phyloP scores from a whole-genome alignment of 176 grass and related monocot genomes.

The Cenchrus americanus region DNA sequence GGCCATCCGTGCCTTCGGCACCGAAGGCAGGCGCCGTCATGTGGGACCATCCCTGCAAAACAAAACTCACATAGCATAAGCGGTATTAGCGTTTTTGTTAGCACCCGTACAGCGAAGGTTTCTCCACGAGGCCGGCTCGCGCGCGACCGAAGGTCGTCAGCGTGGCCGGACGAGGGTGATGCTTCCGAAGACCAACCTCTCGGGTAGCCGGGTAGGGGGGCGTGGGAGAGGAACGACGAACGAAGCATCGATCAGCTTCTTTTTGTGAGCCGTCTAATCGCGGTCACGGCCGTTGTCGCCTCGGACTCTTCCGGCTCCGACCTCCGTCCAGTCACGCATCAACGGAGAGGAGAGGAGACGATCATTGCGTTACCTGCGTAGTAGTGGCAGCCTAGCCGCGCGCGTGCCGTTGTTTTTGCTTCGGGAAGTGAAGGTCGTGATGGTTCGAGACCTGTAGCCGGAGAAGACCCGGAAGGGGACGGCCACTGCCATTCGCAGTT shows the following conservation, averaged over 20 bases:
- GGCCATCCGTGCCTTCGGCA: too few relatives aligned
- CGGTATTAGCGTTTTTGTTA: too few relatives aligned
- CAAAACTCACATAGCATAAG: too few relatives aligned
- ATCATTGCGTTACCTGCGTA: neutral
- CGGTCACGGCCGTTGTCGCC: neutral
- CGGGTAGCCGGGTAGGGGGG: neutral
- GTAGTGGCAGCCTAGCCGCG: neutral
- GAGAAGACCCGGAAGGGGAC: neutral
- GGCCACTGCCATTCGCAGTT: neutral
- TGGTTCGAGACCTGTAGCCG: neutral
- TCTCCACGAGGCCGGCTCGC: too few relatives aligned
- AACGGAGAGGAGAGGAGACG: neutral
- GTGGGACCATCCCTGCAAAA: too few relatives aligned
- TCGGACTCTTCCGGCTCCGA: neutral
- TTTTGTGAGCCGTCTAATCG: conserved; percentile 2
- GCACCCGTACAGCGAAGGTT: too few relatives aligned
- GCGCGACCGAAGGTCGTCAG: too few relatives aligned
- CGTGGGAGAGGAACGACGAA: neutral
- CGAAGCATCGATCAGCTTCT: neutral
- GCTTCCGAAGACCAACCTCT: too few relatives aligned
- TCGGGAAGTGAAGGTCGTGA: neutral
- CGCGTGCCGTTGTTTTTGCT: neutral
- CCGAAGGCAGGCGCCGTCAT: too few relatives aligned
- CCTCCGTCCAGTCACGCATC: neutral
- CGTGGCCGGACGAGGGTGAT: too few relatives aligned